Evolutionary conservation across 2,329 filamentous ascomycete species (phyloP).

Genomic region (Botryotinia calthae): DNA sequence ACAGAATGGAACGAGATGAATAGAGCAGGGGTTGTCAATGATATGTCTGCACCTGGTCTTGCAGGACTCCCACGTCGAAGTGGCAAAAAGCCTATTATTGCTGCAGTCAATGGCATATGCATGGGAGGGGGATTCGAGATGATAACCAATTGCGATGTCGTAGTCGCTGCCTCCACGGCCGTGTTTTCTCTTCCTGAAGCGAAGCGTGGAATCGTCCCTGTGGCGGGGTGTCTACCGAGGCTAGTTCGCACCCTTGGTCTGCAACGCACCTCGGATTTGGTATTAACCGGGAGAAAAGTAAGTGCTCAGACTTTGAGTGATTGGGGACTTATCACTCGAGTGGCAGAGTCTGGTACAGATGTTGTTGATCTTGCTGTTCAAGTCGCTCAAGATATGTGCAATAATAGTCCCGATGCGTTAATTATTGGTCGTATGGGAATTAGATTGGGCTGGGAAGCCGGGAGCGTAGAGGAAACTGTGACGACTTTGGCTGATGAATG

Average conservation of each 20-base stretch:
- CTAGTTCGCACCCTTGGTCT: slow-evolving; percentile 62
- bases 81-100: slow-evolving; percentile 71
- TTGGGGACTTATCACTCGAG: slow-evolving; percentile 67
- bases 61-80: slow-evolving; percentile 53
- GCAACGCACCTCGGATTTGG: slow-evolving; percentile 68
- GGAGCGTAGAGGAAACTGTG: slow-evolving; percentile 28
- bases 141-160: slow-evolving; percentile 65
- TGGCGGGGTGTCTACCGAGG: slow-evolving; percentile 67
- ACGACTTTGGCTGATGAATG: slow-evolving; percentile 50
- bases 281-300: slow-evolving; percentile 59
- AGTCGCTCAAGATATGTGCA: slow-evolving; percentile 29
- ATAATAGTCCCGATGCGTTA: slow-evolving; percentile 30
- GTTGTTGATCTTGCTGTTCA: slow-evolving; percentile 57
- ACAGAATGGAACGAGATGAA: slow-evolving; percentile 52
- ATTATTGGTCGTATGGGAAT: slow-evolving; percentile 28
- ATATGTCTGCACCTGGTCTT: slow-evolving; percentile 32
- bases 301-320: slow-evolving; percentile 54
- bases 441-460: slow-evolving; percentile 27
- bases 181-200: slow-evolving; percentile 69
- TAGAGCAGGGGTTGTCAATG: slow-evolving; percentile 24
- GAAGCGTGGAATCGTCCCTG: slow-evolving; percentile 63
- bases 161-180: slow-evolving; percentile 57
- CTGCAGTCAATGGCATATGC: slow-evolving; percentile 70
- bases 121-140: slow-evolving; percentile 76
- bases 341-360: slow-evolving; percentile 47